Base-by-base conservation (phyloP, 768 basidiomycete genomes). In the Leccinellum rugosiceps region DNA sequence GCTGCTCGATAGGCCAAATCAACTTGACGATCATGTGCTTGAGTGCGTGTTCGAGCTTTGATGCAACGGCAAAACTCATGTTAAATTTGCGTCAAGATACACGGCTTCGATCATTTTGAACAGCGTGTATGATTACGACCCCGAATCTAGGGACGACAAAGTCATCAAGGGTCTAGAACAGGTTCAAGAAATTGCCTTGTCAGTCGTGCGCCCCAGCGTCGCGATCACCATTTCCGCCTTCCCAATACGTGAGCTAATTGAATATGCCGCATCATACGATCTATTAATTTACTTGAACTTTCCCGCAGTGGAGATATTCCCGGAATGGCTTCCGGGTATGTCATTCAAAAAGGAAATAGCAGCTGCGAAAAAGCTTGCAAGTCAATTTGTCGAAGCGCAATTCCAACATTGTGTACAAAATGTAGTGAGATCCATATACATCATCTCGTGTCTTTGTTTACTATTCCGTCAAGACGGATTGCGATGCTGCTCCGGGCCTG, bases 1-100 rank as follows among this genome's bases (percentile, higher is more conserved):
- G 8, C 62, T 79, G 15, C 26, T 76, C 2, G 63, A 70, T n/a
- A 46, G 61, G 7, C 74, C 75, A 19, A 70, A 72, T 7, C 63
- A 69, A 51, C 60, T 75, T 21, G 32, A 66, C 10, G 68, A 67
- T 19, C 73, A 74, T 45, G 55, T 77, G 2, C 66, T 69, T 17
- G 69, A 75, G 78, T 67, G 23, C 19, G 65, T 41, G 8, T 31
- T 10, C 8, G 9, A 15, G 6, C 21, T 9, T 25, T 1, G 23
- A 11, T 13, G 26, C 9, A 15, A 1, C 25, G 32, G n/a, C 23
- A 11, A 8, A 17, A 17, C 41, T 7, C 4, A 13, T 38, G 35
- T 43, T 4, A 38, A 31, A n/a, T 4, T 17, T 21, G 3, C 28
- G 1, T 31, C 3, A 3, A 66, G 64, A 31, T 66, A 63, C 35